Base-by-base conservation (phyloP, 2,329 filamentous ascomycete genomes). In the Ascomycota sp. region DNA sequence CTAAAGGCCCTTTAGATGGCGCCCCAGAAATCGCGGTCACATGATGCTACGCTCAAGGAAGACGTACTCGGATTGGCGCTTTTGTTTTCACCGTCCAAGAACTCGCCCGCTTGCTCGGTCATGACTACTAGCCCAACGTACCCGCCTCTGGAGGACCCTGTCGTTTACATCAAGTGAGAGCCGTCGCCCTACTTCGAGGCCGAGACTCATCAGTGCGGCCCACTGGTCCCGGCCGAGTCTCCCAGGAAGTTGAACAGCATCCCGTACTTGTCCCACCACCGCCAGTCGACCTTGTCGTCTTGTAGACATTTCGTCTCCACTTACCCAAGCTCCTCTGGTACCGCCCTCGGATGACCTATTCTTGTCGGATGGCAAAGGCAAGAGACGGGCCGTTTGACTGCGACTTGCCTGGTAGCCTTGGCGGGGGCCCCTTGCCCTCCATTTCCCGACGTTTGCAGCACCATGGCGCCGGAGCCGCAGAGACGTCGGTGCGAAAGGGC, bases 21-120 rank as follows among this genome's bases (percentile, higher is more conserved):
- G 29, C 30, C 33, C 26, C 11, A 30, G 21, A 30, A 29, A 23
- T 33, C 25, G 32, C 28, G 15, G 29, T 29, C n/a, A n/a, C 32
- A 23, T 10, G 26, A 20, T 23, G 9, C 26, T 23, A 19, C n/a
- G 5, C 4, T 42, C 39, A 40, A 47, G 45, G 49, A 27, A 27
- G 46, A 51, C 45, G 53, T 47, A 53, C 53, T 52, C 48, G 63
- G 53, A 64, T 68, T 69, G 59, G 69, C 64, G 57, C 45, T 48
- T 49, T 31, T 35, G 26, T 23, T 35, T n/a, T 33, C 27, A 41
- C 47, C 57, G 52, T 55, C 50, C 60, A 67, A 63, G 61, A 63
- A 51, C 35, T 28, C 27, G 15, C 20, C 27, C 11, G 13, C 23
- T 21, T 13, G 30, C 15, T 56, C 54, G 44, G 56, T 53, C 36